phyloP scores from a whole-genome alignment of 495 filamentous ascomycete genomes.

The Penicillium desertorum region DNA sequence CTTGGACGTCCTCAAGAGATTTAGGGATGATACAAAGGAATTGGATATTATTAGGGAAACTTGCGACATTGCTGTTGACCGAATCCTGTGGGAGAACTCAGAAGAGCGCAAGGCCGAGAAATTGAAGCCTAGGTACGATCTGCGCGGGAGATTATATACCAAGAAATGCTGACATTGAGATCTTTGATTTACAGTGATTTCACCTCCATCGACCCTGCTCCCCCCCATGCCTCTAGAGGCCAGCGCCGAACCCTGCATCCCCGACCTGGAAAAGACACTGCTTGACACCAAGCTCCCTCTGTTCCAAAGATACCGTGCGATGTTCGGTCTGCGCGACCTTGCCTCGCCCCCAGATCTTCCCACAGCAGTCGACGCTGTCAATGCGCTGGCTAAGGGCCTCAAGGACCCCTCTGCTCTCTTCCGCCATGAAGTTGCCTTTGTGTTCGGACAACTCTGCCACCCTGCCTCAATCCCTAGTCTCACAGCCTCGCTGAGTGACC shows the following conservation, averaged over 20 bases:
- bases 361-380: conserved; percentile 78
- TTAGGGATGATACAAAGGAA: conserved; percentile 70
- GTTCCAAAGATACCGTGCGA: conserved; percentile 92
- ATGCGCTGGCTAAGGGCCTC: conserved; percentile 83
- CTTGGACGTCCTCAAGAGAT: conserved; percentile 65
- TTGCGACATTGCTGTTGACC: conserved; percentile 91
- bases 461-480: conserved; percentile 94
- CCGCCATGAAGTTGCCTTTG: conserved; percentile 96
- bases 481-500: conserved; percentile 71
- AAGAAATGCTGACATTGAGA: conserved; percentile 12
- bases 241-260: conserved; percentile 56
- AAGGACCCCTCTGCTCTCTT: conserved; percentile 88
- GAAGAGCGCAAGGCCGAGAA: conserved; percentile 69
- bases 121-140: conserved; percentile 68
- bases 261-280: conserved; percentile 70
- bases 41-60: conserved; percentile 85
- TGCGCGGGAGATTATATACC: background rate
- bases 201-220: conserved; percentile 92
- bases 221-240: conserved; percentile 68
- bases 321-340: conserved; percentile 95
- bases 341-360: conserved; percentile 88
- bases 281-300: conserved; percentile 76
- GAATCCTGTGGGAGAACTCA: conserved; percentile 90
- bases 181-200: conserved; percentile 66
- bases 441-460: conserved; percentile 94